A percentile compares a stretch with the other conserved stretches of the same genome.
These are phyloP conservation scores for Volvariella surrecta DNA, from an alignment of 1,284 basidiomycete genomes.

Conservation along the genomic window DNA sequence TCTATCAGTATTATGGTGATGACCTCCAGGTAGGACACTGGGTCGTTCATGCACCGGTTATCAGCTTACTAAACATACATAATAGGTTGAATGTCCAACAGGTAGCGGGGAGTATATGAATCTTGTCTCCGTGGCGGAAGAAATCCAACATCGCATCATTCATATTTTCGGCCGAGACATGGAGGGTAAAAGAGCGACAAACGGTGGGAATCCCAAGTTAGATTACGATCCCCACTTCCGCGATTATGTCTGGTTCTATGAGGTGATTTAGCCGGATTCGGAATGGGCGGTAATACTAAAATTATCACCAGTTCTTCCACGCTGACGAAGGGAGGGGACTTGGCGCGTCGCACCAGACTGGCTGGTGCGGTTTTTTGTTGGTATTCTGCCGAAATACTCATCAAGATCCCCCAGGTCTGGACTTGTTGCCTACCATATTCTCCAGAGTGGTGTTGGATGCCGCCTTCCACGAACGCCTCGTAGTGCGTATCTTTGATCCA, in stretches of 20 bases:
- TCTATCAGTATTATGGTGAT: slow-evolving; percentile 95
- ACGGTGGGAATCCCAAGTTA: slow-evolving; percentile 83
- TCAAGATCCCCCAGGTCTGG: slow-evolving; percentile 55
- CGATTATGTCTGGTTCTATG: slow-evolving; percentile 94
- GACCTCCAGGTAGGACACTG: slow-evolving; percentile 57
- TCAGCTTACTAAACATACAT: neutral
- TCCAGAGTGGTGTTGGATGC: slow-evolving; percentile 80
- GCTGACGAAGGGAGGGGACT: slow-evolving; percentile 87
- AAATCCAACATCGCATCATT: slow-evolving; percentile 95
- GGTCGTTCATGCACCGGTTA: too few relatives aligned
- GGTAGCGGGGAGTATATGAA: slow-evolving; percentile 96
- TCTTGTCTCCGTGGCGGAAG: slow-evolving; percentile 87
- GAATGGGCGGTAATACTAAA: slow-evolving; percentile 2
- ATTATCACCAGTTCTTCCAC: slow-evolving; percentile 80
- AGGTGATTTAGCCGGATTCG: slow-evolving; percentile 37
- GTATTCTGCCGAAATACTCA: slow-evolving; percentile 3
- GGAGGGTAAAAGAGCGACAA: slow-evolving; percentile 81
- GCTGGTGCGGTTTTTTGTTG: slow-evolving; percentile 55
- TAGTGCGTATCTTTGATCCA: slow-evolving; percentile 41
- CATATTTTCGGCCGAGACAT: slow-evolving; percentile 92
- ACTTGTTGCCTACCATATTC: slow-evolving; percentile 85
- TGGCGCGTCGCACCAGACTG: slow-evolving; percentile 96
- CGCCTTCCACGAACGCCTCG: slow-evolving; percentile 82
- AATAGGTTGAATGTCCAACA: slow-evolving; percentile 85
- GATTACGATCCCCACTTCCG: slow-evolving; percentile 95